Evolutionary conservation across 352 stramenopile species (phyloP), one percentile per base, ranked within the genome.

Genomic region (Pythium insidiosum): DNA sequence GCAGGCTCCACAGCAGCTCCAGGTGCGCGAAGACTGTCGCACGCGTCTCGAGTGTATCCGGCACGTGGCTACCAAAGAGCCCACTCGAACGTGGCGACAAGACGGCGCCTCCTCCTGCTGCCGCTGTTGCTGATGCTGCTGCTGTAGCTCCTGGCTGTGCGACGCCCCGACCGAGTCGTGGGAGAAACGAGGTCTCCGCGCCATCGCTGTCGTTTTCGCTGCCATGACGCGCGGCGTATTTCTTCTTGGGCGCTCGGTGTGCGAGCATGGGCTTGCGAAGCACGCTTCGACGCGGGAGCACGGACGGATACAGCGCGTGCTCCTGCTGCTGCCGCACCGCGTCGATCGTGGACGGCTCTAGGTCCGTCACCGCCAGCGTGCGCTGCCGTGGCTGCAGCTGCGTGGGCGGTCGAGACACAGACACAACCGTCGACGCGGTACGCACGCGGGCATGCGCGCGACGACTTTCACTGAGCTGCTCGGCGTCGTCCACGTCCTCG

Each of bases 1-100:
- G 65, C 15, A 75, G 56, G 3, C 34, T 43, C 69, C 73, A 85
- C n/a, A 85, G 23, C 3, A 18, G n/a, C 16, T 44, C 25, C 28
- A 85, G 61, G 4, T 53, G 63, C 2, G 50, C 41, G 28, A 78
- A 71, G 2, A 83, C 50, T 1, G 30, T 3, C 12, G 37, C 39
- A 21, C 62, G 56, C 3, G 58, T 65, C 21, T 58, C 56, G 0
- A 40, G 19, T 16, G 71, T 59, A 29, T 70, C 61, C 3, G 37
- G 29, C n/a, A 77, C 56, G 4, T 66, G 43, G 0, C 18, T 38
- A 1, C 63, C 69, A 58, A 81, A 72, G 6, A 75, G 48, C 23
- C 53, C 46, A 2, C 13, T 29, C 15, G 16, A 4, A 16, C 30
- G 23, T 26, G 30, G 16, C 6, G 29, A 34, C 19, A 18, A 4